phyloP scores from a whole-genome alignment of 805 yeast species.

The Ogataea kodamae region DNA sequence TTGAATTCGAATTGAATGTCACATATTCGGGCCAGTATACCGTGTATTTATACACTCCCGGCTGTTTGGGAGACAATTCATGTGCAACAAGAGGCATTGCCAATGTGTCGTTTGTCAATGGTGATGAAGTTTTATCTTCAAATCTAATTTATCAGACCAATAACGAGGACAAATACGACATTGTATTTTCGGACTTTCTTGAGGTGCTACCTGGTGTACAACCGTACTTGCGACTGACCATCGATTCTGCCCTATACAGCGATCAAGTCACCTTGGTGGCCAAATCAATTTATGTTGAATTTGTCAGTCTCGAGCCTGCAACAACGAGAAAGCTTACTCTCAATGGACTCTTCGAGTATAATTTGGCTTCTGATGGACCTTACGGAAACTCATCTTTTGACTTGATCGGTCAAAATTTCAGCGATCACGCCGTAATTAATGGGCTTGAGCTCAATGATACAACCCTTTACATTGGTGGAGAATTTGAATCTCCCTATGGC shows the following conservation, averaged over 20 bases:
- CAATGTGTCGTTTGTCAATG: constrained; percentile 63
- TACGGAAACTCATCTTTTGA: constrained; percentile 51
- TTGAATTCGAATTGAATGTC: constrained; percentile 63
- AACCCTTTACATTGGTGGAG: constrained; percentile 47
- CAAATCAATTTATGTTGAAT: constrained; percentile 54
- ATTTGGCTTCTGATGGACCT: constrained; percentile 36
- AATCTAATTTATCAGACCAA: constrained; percentile 74
- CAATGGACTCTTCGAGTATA: constrained; percentile 83
- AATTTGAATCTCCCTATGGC: constrained; percentile 37
- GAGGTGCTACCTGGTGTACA: constrained; percentile 37
- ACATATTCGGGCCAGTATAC: constrained; percentile 72
- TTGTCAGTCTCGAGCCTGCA: constrained; percentile 42
- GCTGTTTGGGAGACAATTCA: constrained; percentile 66
- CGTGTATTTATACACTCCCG: constrained; percentile 78
- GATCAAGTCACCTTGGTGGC: constrained; percentile 60
- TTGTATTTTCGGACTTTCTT: constrained; percentile 66
- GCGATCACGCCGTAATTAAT: constrained; percentile 39
- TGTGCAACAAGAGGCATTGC: constrained; percentile 74
- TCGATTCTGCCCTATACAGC: constrained; percentile 31
- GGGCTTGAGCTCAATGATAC: constrained; percentile 33
- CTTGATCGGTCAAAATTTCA: constrained; percentile 34
- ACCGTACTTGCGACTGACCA: constrained; percentile 40
- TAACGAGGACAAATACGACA: constrained; percentile 74
- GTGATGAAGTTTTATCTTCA: constrained; percentile 42
- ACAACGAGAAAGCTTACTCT: constrained; percentile 36